Conservation (phyloP, 371 early-diverging fungal genomes). For the Cokeromyces recurvatus region DNA sequence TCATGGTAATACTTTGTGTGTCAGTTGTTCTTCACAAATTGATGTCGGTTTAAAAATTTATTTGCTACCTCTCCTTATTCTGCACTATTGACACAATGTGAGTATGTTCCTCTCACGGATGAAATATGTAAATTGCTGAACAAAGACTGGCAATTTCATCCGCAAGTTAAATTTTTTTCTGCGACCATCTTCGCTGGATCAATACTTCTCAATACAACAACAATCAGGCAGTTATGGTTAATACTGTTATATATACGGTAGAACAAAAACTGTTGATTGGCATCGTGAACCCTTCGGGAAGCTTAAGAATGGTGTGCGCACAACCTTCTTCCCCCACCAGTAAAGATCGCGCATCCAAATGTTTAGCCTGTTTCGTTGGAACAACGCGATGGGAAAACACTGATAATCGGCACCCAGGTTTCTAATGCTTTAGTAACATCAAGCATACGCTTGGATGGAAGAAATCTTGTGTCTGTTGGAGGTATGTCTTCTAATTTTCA, state of each 20-base stretch:
- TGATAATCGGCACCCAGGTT: slow-evolving; percentile 13
- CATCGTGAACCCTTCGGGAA: slow-evolving; percentile 11
- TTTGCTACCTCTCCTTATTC: background rate
- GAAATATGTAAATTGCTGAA: slow-evolving; percentile 2
- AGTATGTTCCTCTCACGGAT: background rate
- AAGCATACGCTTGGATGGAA: slow-evolving; percentile 8
- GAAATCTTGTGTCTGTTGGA: slow-evolving; percentile 4
- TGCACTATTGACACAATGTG: background rate
- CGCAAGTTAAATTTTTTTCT: slow-evolving; percentile 15
- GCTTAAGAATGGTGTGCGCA: slow-evolving; percentile 1
- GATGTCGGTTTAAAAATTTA: background rate
- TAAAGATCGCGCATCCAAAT: slow-evolving; percentile 2
- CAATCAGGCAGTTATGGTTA: slow-evolving; percentile 18
- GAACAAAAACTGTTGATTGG: slow-evolving; percentile 9
- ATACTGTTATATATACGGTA: slow-evolving; percentile 24
- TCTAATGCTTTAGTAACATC: slow-evolving; percentile 12
- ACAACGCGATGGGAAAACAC: slow-evolving; percentile 7
- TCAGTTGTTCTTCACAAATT: background rate
- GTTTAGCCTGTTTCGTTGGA: slow-evolving; percentile 9
- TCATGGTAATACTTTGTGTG: background rate
- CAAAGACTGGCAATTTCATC: slow-evolving; percentile 9
- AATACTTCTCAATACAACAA: slow-evolving; percentile 15
- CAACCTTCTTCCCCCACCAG: slow-evolving; percentile 7
- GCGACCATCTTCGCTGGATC: slow-evolving; percentile 14
- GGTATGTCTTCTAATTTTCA: slow-evolving; percentile 3